phyloP scores from a whole-genome alignment of 805 yeast genomes.

The Pichia paraexigua region DNA sequence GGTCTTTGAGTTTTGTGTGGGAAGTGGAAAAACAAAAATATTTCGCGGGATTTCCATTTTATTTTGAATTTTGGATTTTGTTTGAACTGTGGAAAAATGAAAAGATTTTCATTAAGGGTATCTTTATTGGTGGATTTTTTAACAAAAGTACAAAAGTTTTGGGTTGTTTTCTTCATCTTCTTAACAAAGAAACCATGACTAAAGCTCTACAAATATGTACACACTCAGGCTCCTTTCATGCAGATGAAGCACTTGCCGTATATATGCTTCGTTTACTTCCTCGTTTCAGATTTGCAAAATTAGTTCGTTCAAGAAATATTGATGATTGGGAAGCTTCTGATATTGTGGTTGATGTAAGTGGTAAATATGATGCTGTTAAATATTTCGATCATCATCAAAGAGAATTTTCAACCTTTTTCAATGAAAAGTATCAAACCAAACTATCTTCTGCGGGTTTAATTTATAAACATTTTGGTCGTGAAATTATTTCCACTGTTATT shows the following conservation, averaged over 20 bases:
- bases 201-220: constrained; percentile 61
- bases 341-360: constrained; percentile 92
- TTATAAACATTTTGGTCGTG: constrained; percentile 77
- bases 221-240: constrained; percentile 91
- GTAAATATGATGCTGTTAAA: constrained; percentile 77
- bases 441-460: constrained; percentile 91
- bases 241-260: constrained; percentile 94
- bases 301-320: constrained; percentile 80
- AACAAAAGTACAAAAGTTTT: too few relatives aligned
- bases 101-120: neutral
- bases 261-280: constrained; percentile 73
- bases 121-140: neutral
- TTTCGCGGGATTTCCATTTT: neutral
- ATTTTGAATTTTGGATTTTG: too few relatives aligned
- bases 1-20: neutral
- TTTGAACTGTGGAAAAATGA: too few relatives aligned
- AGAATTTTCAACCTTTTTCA: constrained; percentile 74
- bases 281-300: constrained; percentile 51
- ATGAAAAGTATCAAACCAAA: constrained; percentile 57
- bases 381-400: constrained; percentile 96
- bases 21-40: neutral
- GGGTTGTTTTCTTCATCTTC: neutral
- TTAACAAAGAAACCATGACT: constrained; percentile 8
- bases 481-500: constrained; percentile 49
- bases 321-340: constrained; percentile 79